Base-by-base conservation (phyloP, 1,139 yeast genomes). In the Nakaseomyces uthaithaninus region DNA sequence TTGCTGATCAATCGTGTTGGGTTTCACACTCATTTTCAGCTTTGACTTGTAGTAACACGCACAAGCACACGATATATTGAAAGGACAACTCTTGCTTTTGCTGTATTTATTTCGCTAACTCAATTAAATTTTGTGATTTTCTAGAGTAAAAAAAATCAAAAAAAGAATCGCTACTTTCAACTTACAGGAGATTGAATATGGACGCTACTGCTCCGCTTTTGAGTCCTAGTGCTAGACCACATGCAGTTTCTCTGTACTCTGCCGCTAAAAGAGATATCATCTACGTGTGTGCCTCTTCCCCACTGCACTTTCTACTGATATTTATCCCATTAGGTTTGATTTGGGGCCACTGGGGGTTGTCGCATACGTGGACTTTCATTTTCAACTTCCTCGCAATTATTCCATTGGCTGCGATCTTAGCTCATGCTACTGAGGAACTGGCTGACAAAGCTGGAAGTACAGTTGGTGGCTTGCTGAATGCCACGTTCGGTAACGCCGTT, bases 401-500 rank as follows among this genome's bases (percentile, higher is more conserved):
- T 27, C 98, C 98, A 14, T 69, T 91, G 54, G 98, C 98, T 7
- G 83, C 95, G 2, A 69, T 86, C 24, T 69, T 89, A 45, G 91
- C 95, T 0, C 87, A 71, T 65, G 94, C 96, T 14, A 91, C 99
- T 2, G 98, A 91, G 60, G 94, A 87, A 57, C 70, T 91, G 46
- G 77, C 95, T 30, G 85, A 76, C 45, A 79, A 82, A 50, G 87
- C 86, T 18, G 96, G 96, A 39, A 63, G 85, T 55, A 87, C 96
- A 7, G 53, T 89, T 22, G 97, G 97, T 15, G 97, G 97, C 0
- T 70, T 91, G 49, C 69, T 91, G 55, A 91, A 91, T 65, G 97
- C 97, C 3, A 89, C 97, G 8, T 84, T 91, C 60, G 98, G 98
- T 45, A 91, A 91, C 63, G 96, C 95, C 6, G 85, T 67, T 22